phyloP scores from a whole-genome alignment of 768 basidiomycete genomes.

The Coprinellus aureogranulatus region DNA sequence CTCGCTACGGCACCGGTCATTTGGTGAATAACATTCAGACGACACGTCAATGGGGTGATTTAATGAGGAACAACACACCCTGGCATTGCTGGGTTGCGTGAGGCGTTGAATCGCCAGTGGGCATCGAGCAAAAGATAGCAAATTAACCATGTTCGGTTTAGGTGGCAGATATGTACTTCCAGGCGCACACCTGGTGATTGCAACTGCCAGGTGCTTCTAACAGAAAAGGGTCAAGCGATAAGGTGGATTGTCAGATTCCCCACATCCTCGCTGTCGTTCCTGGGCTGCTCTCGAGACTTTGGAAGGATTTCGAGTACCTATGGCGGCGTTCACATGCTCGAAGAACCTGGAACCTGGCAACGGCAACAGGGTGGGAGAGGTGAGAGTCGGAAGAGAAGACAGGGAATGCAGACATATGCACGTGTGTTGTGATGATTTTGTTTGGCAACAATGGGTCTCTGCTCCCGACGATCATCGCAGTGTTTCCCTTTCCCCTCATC shows the following conservation, averaged over 20 bases:
- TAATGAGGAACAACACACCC: too few species aligned
- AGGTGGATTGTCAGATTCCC: neutral
- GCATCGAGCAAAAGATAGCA: neutral
- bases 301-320: neutral
- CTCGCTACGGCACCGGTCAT: too few species aligned
- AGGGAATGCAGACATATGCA: conserved; percentile 15
- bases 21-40: too few species aligned
- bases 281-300: neutral
- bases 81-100: too few species aligned
- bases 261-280: neutral
- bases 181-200: neutral
- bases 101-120: too few species aligned
- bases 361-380: neutral
- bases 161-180: neutral
- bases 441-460: neutral
- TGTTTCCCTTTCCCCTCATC: neutral
- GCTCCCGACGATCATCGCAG: neutral
- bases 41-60: too few species aligned
- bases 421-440: conserved; percentile 23
- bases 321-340: neutral
- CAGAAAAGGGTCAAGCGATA: neutral
- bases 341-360: neutral
- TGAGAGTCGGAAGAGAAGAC: neutral
- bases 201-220: neutral
- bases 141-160: neutral